phyloP scores from a whole-genome alignment of 108 stramenopile genomes.

The Nitzschia putrida region DNA sequence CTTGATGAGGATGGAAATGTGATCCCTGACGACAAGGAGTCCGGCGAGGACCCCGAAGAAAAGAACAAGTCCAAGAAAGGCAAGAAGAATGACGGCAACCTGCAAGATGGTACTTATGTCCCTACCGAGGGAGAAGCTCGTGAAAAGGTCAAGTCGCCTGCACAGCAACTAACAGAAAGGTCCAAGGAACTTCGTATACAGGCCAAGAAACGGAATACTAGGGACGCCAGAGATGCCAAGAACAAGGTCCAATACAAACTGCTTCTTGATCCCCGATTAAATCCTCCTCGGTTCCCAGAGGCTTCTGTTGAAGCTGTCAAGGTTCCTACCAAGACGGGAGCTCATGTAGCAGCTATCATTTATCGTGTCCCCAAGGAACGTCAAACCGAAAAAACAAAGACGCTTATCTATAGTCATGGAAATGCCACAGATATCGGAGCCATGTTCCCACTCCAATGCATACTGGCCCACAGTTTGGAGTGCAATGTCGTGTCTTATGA shows the following conservation, averaged over 20 bases:
- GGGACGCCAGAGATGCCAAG: slow-evolving; percentile 61
- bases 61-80: slow-evolving; percentile 20
- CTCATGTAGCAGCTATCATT: slow-evolving; percentile 64
- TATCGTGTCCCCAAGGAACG: slow-evolving; percentile 49
- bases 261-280: slow-evolving; percentile 47
- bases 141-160: slow-evolving; percentile 59
- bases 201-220: slow-evolving; percentile 59
- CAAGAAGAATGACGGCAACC: slow-evolving; percentile 6
- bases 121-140: slow-evolving; percentile 40
- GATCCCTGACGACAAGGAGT: slow-evolving; percentile 51
- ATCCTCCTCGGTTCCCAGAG: slow-evolving; percentile 45
- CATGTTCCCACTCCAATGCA: slow-evolving; percentile 66
- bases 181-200: slow-evolving; percentile 55
- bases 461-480: slow-evolving; percentile 62
- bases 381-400: slow-evolving; percentile 52
- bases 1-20: slow-evolving; percentile 49
- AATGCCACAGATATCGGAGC: slow-evolving; percentile 91
- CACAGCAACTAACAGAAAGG: slow-evolving; percentile 65
- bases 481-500: slow-evolving; percentile 86
- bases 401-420: slow-evolving; percentile 86
- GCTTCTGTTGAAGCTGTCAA: slow-evolving; percentile 63
- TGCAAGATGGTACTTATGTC: slow-evolving; percentile 29
- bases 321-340: slow-evolving; percentile 56
- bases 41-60: slow-evolving; percentile 6
- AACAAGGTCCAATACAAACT: slow-evolving; percentile 61